Evolutionary conservation across 2,329 filamentous ascomycete genomes (phyloP).

Genomic region (Sarocladiaceae sp.): DNA sequence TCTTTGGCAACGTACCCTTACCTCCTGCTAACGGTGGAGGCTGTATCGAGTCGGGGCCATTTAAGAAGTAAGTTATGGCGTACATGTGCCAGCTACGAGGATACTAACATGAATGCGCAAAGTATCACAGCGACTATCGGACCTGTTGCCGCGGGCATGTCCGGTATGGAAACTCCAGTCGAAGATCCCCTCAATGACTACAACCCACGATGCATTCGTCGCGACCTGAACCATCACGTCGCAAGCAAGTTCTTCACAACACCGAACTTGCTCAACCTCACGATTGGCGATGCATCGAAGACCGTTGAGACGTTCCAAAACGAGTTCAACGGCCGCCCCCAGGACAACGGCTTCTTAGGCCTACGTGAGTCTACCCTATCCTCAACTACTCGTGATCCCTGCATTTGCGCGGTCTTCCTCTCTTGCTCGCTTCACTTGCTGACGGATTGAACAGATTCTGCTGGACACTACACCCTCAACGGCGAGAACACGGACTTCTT

Average conservation of each 20-base stretch:
- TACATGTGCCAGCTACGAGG: neutral
- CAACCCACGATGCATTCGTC: constrained; percentile 39
- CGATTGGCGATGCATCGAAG: neutral
- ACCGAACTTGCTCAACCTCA: constrained; percentile 9
- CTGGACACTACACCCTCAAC: constrained; percentile 27
- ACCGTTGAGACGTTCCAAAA: neutral
- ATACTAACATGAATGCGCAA: constrained; percentile 11
- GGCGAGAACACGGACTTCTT: constrained; percentile 26
- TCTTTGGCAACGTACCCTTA: constrained; percentile 14
- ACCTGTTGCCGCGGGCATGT: constrained; percentile 17
- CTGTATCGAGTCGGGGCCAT: constrained; percentile 42
- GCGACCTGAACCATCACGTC: constrained; percentile 27
- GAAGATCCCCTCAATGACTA: constrained; percentile 20
- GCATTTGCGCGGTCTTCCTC: neutral
- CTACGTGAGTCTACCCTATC: constrained; percentile 21
- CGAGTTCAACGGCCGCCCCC: constrained; percentile 11
- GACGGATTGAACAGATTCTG: constrained; percentile 13
- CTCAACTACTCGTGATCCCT: neutral
- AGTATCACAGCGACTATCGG: constrained; percentile 22
- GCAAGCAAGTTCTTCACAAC: constrained; percentile 12
- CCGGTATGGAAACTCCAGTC: neutral
- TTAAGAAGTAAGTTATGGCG: constrained; percentile 32
- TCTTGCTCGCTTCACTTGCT: neutral
- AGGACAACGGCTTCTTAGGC: constrained; percentile 17
- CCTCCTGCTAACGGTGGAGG: constrained; percentile 49